These are phyloP conservation scores for Lanzia echinophila DNA, from an alignment of 2,329 filamentous ascomycete genomes.

Conservation along the genomic window DNA sequence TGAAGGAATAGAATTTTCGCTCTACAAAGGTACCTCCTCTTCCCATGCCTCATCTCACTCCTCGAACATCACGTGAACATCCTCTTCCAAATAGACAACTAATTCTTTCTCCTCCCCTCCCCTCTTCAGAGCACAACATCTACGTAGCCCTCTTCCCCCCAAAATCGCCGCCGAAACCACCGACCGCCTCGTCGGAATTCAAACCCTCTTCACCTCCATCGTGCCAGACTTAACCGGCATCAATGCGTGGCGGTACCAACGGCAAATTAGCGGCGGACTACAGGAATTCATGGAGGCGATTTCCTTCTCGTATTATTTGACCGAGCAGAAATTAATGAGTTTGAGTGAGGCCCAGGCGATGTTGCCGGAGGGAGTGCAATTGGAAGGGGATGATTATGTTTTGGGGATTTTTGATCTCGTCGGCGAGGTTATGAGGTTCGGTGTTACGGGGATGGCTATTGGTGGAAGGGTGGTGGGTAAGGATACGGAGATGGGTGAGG, in stretches of 20 bases:
- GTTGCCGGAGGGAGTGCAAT: constrained; percentile 46
- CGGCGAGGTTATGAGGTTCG: constrained; percentile 95
- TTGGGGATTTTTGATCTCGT: constrained; percentile 90
- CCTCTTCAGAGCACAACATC: constrained; percentile 52
- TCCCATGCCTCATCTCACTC: neutral
- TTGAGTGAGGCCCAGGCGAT: constrained; percentile 50
- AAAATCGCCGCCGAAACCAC: constrained; percentile 65
- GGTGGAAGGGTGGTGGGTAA: constrained; percentile 39
- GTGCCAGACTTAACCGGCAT: constrained; percentile 68
- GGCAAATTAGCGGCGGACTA: constrained; percentile 69
- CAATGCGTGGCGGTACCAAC: constrained; percentile 76
- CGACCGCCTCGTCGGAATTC: constrained; percentile 64
- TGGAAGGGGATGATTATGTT: constrained; percentile 80
- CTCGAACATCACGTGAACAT: too few species aligned
- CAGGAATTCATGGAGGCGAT: constrained; percentile 94
- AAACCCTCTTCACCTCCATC: constrained; percentile 59
- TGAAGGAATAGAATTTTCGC: constrained; percentile 62
- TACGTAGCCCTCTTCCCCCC: constrained; percentile 56
- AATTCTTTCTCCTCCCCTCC: neutral
- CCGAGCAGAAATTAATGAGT: constrained; percentile 66
- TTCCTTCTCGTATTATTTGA: constrained; percentile 82
- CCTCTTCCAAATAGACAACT: constrained; percentile 7
- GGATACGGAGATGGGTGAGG: constrained; percentile 14
- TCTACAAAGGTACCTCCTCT: constrained; percentile 59
- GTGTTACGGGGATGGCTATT: constrained; percentile 79